Conservation (phyloP, 495 filamentous ascomycete genomes). For the Podospora fimiseda region DNA sequence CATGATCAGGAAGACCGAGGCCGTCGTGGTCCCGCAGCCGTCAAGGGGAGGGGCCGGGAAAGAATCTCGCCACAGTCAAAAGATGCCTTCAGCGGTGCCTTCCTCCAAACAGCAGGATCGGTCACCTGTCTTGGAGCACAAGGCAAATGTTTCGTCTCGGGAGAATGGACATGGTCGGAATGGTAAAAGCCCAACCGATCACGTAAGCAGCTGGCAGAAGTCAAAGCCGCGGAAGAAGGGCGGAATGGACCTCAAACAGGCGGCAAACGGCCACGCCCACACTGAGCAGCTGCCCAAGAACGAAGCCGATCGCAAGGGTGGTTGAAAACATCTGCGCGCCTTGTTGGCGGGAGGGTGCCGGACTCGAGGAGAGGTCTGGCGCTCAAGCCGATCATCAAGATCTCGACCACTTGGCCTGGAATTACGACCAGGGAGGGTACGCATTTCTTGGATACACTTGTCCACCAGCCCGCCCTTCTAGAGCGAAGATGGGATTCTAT, state of each 20-base stretch:
- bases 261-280: slow-evolving; percentile 28
- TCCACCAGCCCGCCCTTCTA: slow-evolving; percentile 3
- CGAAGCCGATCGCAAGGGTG: slow-evolving; percentile 49
- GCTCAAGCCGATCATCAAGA: too few species aligned
- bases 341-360: background rate
- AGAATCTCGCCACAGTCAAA: slow-evolving; percentile 18
- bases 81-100: slow-evolving; percentile 16
- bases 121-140: slow-evolving; percentile 24
- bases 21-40: slow-evolving; percentile 11
- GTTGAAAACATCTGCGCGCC: slow-evolving; percentile 25
- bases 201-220: slow-evolving; percentile 42
- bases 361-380: too few species aligned
- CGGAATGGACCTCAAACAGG: slow-evolving; percentile 27
- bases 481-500: slow-evolving; percentile 13
- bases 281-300: slow-evolving; percentile 46
- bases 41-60: slow-evolving; percentile 3
- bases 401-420: too few species aligned
- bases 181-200: slow-evolving; percentile 46
- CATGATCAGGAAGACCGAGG: slow-evolving; percentile 33
- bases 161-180: slow-evolving; percentile 43
- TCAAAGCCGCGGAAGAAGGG: slow-evolving; percentile 44
- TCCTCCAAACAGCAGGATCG: slow-evolving; percentile 20
- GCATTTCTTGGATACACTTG: slow-evolving; percentile 27
- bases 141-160: slow-evolving; percentile 28
- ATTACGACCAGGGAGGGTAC: background rate